Percentiles rank a stretch among this genome's conserved stretches.
These are phyloP conservation scores for Komagataella populi DNA, from an alignment of 805 yeast genomes.

Conservation along the genomic window DNA sequence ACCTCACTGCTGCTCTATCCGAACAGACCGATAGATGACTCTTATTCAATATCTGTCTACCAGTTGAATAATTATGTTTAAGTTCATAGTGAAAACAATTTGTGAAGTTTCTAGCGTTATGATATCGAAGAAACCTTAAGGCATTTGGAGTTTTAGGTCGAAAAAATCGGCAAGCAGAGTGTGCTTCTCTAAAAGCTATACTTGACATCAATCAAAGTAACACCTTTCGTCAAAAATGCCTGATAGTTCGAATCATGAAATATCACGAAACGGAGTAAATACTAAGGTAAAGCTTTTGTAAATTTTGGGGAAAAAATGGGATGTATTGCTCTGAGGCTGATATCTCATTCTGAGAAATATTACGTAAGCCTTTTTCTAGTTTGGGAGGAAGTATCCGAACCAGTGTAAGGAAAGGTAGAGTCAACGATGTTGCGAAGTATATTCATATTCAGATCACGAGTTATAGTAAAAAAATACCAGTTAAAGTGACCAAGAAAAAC, in stretches of 20 bases:
- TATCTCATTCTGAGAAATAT: too few relatives aligned
- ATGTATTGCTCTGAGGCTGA: background rate
- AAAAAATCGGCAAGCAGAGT: background rate
- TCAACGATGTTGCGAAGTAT: too few relatives aligned
- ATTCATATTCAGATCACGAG: too few relatives aligned
- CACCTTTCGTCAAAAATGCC: background rate
- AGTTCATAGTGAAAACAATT: too few relatives aligned
- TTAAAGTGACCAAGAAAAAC: background rate
- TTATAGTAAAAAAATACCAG: too few relatives aligned
- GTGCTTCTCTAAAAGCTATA: background rate
- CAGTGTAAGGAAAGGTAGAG: too few relatives aligned
- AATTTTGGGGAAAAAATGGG: background rate
- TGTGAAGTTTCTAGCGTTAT: background rate
- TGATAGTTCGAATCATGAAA: background rate
- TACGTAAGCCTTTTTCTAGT: too few relatives aligned
- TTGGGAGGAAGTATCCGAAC: too few relatives aligned
- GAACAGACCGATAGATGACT: background rate
- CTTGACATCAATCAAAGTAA: background rate
- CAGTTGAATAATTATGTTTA: background rate
- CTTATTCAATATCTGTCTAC: background rate
- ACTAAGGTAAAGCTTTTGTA: background rate
- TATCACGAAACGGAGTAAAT: background rate
- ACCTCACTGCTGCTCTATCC: background rate
- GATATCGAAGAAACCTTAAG: background rate
- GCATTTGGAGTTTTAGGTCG: background rate